phyloP scores from a whole-genome alignment of 192 early-diverging fungal species.

The Coemansia sp. region DNA sequence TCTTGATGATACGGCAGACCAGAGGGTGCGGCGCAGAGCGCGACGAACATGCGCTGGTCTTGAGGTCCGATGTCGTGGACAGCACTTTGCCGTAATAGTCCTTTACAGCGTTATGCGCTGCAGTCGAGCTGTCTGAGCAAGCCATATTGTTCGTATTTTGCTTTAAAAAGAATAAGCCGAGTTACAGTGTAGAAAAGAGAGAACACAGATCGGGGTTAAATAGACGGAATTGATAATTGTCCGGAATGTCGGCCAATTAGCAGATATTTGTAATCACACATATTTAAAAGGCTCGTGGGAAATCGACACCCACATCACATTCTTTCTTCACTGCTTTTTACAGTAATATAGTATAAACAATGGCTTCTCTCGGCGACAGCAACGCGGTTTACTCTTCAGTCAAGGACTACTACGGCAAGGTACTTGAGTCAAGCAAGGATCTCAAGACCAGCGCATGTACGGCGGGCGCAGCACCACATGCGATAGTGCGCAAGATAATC shows the following conservation, averaged over 20 bases:
- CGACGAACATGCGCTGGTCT: conserved; percentile 34
- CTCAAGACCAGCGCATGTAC: conserved; percentile 42
- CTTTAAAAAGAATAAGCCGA: background rate
- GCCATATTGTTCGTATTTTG: background rate
- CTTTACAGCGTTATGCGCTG: conserved; percentile 17
- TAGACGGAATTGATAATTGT: background rate
- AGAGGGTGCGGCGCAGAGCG: conserved; percentile 21
- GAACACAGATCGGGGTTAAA: background rate
- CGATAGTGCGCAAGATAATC: conserved; percentile 41
- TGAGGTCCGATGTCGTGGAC: conserved; percentile 17
- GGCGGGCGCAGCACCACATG: conserved; percentile 14
- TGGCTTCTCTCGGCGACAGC: conserved; percentile 10
- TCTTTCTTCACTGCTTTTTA: background rate
- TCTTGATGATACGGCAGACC: conserved; percentile 33
- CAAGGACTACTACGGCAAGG: conserved; percentile 44
- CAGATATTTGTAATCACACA: background rate
- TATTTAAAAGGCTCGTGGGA: no score
- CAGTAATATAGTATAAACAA: background rate
- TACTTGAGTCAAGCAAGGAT: conserved; percentile 24
- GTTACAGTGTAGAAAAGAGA: background rate
- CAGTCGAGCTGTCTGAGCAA: background rate
- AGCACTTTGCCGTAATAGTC: conserved; percentile 45
- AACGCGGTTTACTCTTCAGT: conserved; percentile 11
- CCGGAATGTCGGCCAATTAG: conserved; percentile 5
- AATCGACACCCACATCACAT: background rate